Evolutionary conservation across 805 yeast genomes (phyloP).

Genomic region (Clavispora carvajalis): DNA sequence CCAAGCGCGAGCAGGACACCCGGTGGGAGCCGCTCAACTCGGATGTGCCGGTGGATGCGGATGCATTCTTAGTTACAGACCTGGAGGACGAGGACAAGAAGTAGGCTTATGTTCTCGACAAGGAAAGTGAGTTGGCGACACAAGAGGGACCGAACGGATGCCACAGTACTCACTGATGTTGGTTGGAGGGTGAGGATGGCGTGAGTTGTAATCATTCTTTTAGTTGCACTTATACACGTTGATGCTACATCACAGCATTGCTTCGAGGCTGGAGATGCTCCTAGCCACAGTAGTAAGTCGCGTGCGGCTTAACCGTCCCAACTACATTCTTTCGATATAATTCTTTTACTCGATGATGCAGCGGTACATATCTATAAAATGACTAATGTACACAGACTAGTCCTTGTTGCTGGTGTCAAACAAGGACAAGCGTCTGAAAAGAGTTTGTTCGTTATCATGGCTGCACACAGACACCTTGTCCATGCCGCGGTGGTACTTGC

Average conservation of each 20-base stretch:
- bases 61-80: conserved; percentile 41
- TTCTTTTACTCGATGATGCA: neutral
- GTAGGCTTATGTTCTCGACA: too few species aligned
- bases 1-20: conserved; percentile 10
- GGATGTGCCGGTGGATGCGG: conserved; percentile 36
- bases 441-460: conserved; percentile 5
- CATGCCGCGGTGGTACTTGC: conserved; percentile 30
- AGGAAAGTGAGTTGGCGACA: too few species aligned
- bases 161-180: too few species aligned
- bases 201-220: too few species aligned
- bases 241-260: too few species aligned
- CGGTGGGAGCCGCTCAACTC: conserved; percentile 37
- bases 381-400: conserved; percentile 4
- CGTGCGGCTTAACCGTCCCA: too few species aligned
- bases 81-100: conserved; percentile 36
- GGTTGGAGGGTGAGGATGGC: too few species aligned
- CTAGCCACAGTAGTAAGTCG: too few species aligned
- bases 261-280: too few species aligned
- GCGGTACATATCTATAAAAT: neutral
- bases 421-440: conserved; percentile 13
- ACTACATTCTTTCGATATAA: neutral
- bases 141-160: too few species aligned
- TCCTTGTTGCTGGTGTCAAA: conserved; percentile 6
- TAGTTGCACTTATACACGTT: too few species aligned
- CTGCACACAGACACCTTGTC: conserved; percentile 15